Base-by-base conservation (phyloP, 2,329 filamentous ascomycete species). In the Hypoxylon sp. region DNA sequence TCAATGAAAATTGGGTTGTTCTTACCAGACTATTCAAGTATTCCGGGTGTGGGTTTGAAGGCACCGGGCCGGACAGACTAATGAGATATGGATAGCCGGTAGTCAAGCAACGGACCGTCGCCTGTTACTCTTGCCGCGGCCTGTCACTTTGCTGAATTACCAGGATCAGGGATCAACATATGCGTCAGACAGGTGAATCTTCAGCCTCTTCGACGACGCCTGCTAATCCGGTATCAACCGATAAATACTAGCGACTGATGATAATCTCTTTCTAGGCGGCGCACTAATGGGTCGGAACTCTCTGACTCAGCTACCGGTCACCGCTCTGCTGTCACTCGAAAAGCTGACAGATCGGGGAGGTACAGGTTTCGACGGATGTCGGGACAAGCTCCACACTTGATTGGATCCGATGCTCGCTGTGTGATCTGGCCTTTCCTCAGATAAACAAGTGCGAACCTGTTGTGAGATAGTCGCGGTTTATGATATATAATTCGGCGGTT, bases 401-500 rank as follows among this genome's bases (percentile, higher is more conserved):
- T 77, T 75, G 73, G 75, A 57, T 67, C 60, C 46, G 58, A 58
- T 60, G 53, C 58, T 67, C 53, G 67, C 56, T 72, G 68, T 76
- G 68, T 63, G 56, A 75, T 75, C 59, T 67, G 53, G 58, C 46
- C 61, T 68, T 45, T 72, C 43, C 57, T 69, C 57, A 73, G 66
- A 72, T 70, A 71, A 64, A 71, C 69, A 71, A 70, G 70, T 57
- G 72, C 63, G 67, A 74, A 74, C 68, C 73, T 72, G 70, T 68
- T 49, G 60, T 69, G 71, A 60, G 71, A 71, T 71, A 57, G 64
- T 69, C 70, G 61, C 32, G 68, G 68, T 65, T 56, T 48, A 50
- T 68, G 48, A 65, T 46, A 38, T 71, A 65, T 66, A 69, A 38
- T 59, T 63, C 45, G 60, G 56, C 19, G 50, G 43, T 63, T 66